phyloP scores from a whole-genome alignment of 805 yeast genomes.

The Dipodascopsis tothii region DNA sequence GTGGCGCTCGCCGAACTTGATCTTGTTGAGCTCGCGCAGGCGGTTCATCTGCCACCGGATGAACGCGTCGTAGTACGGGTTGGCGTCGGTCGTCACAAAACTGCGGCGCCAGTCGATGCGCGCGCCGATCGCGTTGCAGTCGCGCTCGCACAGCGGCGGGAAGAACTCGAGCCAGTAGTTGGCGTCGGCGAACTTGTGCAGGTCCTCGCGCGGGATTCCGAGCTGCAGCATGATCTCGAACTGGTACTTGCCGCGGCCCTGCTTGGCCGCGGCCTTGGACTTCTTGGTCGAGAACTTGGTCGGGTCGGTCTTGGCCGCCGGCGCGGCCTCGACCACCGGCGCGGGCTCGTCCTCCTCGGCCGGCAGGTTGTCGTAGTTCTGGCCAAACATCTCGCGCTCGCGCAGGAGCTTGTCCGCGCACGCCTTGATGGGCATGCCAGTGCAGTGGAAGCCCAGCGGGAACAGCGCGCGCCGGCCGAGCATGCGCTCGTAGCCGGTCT shows the following conservation, averaged over 20 bases:
- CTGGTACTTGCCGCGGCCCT: slow-evolving; percentile 90
- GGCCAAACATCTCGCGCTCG: slow-evolving; percentile 86
- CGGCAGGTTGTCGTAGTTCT: slow-evolving; percentile 46
- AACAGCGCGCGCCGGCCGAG: slow-evolving; percentile 84
- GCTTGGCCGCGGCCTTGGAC: slow-evolving; percentile 87
- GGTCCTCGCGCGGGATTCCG: slow-evolving; percentile 78
- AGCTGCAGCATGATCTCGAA: slow-evolving; percentile 92
- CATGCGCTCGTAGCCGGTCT: slow-evolving; percentile 91
- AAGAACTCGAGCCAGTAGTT: slow-evolving; percentile 80
- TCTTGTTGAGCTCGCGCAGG: slow-evolving; percentile 76
- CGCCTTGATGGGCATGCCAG: slow-evolving; percentile 95
- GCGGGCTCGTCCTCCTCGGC: slow-evolving; percentile 50
- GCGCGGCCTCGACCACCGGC: slow-evolving; percentile 5
- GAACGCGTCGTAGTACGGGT: slow-evolving; percentile 90
- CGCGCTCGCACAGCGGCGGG: slow-evolving; percentile 80
- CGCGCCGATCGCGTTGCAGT: slow-evolving; percentile 77
- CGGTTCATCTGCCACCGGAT: slow-evolving; percentile 93
- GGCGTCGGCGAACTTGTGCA: slow-evolving; percentile 85
- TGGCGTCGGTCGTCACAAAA: slow-evolving; percentile 87
- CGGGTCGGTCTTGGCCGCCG: slow-evolving; percentile 43
- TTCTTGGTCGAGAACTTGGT: slow-evolving; percentile 89
- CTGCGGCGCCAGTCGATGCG: slow-evolving; percentile 98
- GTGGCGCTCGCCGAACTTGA: slow-evolving; percentile 96
- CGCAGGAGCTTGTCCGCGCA: slow-evolving; percentile 91
- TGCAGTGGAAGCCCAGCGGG: slow-evolving; percentile 98